Evolutionary conservation across 2,329 filamentous ascomycete species (phyloP), one percentile per base, ranked within the genome.

Genomic region (Fonsecaea pedrosoi): DNA sequence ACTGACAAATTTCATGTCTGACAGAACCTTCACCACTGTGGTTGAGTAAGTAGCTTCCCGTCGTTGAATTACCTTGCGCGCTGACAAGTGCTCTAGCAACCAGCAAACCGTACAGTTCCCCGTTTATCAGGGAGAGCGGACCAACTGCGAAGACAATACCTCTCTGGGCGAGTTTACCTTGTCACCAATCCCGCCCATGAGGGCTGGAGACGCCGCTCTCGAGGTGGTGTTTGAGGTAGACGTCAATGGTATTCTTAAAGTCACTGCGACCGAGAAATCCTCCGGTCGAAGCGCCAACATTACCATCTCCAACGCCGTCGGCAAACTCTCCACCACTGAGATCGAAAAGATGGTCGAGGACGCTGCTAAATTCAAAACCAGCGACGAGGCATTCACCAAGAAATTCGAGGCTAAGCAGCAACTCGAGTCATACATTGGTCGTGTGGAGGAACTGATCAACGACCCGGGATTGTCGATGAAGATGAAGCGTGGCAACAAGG

Each of bases 171-270:
- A 98, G 84, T 99, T 98, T 83, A 97, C 94, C 67, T 86, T 99
- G 70, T 91, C 93, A 74, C 95, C 94, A 54, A 94, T 86, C 82
- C 94, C 85, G n/a, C 82, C 86, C 86, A 6, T 90, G 97, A 92
- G 90, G 77, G 94, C 95, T 77, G 94, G 95, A 80, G 95, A 99
- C 80, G 92, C 95, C 75, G 94, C 96, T 73, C 91, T 99, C 54
- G 95, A 99, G 85, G 92, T 94, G 75, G 93, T 98, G 81, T 98
- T 99, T 84, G 95, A 99, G 86, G 95, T 99, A 78, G 95, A 99
- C 75, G 95, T 97, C 87, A 99, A 99, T 87, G 95, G 95, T 90
- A 97, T 97, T 81, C 90, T 99, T 74, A 99, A 99, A 90, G 95
- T 98, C 77, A 98, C 94, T 71, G 95, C 95, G 74, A 97, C 94